A percentile compares a stretch with the other conserved stretches of the same genome.
Evolutionary conservation across 257 asterid species (phyloP).

Genomic region (Echites panduratus): DNA sequence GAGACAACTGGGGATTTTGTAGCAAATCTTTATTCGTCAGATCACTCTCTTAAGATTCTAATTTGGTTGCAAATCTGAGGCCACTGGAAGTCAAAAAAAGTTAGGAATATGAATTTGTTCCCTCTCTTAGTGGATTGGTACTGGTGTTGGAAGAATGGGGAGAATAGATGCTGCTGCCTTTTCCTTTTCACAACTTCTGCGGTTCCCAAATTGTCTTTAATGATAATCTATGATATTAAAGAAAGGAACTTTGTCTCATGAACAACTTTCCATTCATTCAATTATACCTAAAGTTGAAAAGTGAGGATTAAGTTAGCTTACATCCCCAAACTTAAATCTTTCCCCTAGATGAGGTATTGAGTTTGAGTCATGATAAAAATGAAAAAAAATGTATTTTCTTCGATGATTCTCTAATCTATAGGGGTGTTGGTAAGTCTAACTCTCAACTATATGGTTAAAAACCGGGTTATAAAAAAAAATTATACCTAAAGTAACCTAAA

Average conservation of each 20-base stretch:
- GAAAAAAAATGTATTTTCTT: too few relatives aligned
- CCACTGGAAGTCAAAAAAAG: not conserved
- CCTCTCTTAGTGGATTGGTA: slow-evolving; percentile 1
- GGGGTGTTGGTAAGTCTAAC: too few relatives aligned
- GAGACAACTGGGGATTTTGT: not conserved
- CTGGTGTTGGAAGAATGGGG: not conserved
- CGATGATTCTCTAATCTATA: too few relatives aligned
- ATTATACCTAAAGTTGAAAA: not conserved
- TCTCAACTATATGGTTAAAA: too few relatives aligned
- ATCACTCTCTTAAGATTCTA: not conserved
- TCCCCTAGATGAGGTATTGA: too few relatives aligned
- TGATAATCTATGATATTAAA: not conserved
- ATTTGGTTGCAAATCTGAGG: not conserved
- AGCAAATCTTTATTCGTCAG: not conserved
- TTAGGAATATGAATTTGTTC: slow-evolving; percentile 22
- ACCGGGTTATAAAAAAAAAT: too few relatives aligned
- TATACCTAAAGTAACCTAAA: too few relatives aligned
- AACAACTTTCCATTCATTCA: not conserved
- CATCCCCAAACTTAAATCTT: too few relatives aligned
- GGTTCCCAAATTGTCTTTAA: slow-evolving; percentile 7
- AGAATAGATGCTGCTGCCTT: slow-evolving; percentile 22
- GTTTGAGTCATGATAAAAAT: too few relatives aligned
- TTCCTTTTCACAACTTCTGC: slow-evolving; percentile 7
- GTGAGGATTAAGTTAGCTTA: too few relatives aligned
- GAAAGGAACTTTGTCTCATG: not conserved